Evolutionary conservation across 2,329 filamentous ascomycete species (phyloP).

Genomic region (Botryotinia convoluta): DNA sequence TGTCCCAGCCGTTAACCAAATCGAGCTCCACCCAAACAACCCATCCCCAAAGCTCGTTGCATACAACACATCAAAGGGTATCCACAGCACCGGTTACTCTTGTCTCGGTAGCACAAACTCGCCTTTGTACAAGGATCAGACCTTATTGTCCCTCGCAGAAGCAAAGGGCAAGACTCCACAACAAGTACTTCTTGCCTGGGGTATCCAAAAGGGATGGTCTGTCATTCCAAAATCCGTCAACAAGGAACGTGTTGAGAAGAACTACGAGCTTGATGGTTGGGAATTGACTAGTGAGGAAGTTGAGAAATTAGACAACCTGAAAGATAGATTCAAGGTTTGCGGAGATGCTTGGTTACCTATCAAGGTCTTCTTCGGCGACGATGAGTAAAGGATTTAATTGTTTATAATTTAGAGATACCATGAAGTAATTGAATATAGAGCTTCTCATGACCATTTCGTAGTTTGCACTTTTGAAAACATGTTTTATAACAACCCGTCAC

Average conservation of each 20-base stretch:
- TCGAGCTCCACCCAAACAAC: conserved; percentile 78
- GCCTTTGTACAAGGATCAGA: conserved; percentile 64
- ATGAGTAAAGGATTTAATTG: conserved; percentile 56
- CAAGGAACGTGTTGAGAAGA: conserved; percentile 68
- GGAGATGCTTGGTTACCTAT: conserved; percentile 70
- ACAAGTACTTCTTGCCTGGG: conserved; percentile 79
- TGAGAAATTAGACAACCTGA: conserved; percentile 49
- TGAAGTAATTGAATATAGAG: conserved; percentile 13
- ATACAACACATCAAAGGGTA: conserved; percentile 70
- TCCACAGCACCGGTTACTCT: conserved; percentile 73
- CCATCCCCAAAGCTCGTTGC: conserved; percentile 75
- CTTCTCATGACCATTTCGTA: background rate
- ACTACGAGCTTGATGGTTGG: conserved; percentile 75
- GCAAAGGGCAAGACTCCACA: conserved; percentile 66
- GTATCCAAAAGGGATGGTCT: conserved; percentile 74
- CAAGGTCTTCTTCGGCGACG: conserved; percentile 80
- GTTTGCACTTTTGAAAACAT: background rate
- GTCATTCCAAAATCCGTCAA: conserved; percentile 86
- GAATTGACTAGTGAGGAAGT: conserved; percentile 71
- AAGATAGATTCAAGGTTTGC: conserved; percentile 77
- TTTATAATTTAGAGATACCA: conserved; percentile 21
- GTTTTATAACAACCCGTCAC: background rate
- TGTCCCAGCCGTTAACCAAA: conserved; percentile 72
- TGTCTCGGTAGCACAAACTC: conserved; percentile 71
- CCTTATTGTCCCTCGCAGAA: conserved; percentile 60